Evolutionary conservation across 2,329 filamentous ascomycete genomes (phyloP).

Genomic region (Beauveria medogensis): DNA sequence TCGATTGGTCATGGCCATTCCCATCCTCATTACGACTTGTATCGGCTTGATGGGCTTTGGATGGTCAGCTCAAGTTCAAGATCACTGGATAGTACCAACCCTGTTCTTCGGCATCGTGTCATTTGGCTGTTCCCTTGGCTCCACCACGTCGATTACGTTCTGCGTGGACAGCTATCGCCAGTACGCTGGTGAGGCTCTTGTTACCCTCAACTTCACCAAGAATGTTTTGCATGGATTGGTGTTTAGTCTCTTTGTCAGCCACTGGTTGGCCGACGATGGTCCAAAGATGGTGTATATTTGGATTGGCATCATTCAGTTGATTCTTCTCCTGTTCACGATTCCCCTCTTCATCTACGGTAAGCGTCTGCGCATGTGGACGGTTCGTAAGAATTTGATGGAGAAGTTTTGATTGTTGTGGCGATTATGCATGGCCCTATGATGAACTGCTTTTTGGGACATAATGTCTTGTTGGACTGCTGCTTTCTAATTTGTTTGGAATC

Average conservation of each 20-base stretch:
- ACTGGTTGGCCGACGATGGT: slow-evolving; percentile 71
- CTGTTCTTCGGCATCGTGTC: slow-evolving; percentile 88
- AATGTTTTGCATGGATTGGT: slow-evolving; percentile 87
- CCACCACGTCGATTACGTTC: slow-evolving; percentile 88
- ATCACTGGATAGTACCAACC: slow-evolving; percentile 87
- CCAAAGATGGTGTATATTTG: slow-evolving; percentile 72
- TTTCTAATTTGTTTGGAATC: background rate
- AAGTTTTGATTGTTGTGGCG: slow-evolving; percentile 36
- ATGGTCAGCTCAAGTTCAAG: slow-evolving; percentile 71
- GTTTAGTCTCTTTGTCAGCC: slow-evolving; percentile 80
- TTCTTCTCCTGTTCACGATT: slow-evolving; percentile 64
- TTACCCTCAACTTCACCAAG: slow-evolving; percentile 91
- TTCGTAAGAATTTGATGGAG: slow-evolving; percentile 79
- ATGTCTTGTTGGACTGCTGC: background rate
- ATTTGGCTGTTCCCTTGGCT: slow-evolving; percentile 85
- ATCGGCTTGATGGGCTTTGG: slow-evolving; percentile 92
- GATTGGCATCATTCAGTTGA: slow-evolving; percentile 78
- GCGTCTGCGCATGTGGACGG: slow-evolving; percentile 87
- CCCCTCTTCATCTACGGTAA: slow-evolving; percentile 96
- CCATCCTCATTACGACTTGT: slow-evolving; percentile 68
- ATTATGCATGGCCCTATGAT: background rate
- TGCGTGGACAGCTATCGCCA: slow-evolving; percentile 88
- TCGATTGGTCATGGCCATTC: slow-evolving; percentile 77
- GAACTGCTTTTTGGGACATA: background rate
- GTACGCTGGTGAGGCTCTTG: slow-evolving; percentile 88